Evolutionary conservation across 2,329 filamentous ascomycete genomes (phyloP).

Genomic region (Tolypocladium album): DNA sequence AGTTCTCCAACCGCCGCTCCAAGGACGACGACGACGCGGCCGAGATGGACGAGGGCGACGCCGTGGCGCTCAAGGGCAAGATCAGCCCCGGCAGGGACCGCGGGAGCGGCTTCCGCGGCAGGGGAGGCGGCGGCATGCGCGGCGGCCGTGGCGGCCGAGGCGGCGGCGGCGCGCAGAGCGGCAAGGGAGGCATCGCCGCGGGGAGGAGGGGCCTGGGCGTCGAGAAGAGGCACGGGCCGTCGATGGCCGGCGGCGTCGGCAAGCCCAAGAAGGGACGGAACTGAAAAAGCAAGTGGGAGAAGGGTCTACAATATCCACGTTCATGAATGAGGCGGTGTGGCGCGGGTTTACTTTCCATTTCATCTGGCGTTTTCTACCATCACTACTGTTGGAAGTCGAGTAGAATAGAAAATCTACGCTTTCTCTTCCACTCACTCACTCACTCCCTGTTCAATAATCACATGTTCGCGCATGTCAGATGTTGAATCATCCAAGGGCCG

Average conservation of each 20-base stretch:
- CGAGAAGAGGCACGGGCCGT: conserved; percentile 33
- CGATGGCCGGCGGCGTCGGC: conserved; percentile 22
- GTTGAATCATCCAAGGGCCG: not conserved
- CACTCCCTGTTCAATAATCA: not conserved
- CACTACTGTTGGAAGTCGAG: not conserved
- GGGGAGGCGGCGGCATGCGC: conserved; percentile 17
- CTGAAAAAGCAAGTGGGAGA: conserved; percentile 3
- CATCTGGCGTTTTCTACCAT: not conserved
- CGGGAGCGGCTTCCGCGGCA: conserved; percentile 18
- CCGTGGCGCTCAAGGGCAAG: conserved; percentile 40
- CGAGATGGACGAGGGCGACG: conserved; percentile 42
- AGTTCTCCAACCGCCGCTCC: conserved; percentile 55
- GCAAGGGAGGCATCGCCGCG: conserved; percentile 34
- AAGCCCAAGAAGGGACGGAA: conserved; percentile 26
- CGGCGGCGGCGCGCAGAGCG: conserved; percentile 27
- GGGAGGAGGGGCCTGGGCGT: conserved; percentile 39
- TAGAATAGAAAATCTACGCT: not conserved
- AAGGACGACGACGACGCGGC: conserved; percentile 38
- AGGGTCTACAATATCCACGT: not conserved
- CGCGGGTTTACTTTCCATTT: not conserved
- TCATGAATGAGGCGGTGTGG: not conserved
- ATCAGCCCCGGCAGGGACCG: conserved; percentile 22
- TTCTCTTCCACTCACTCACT: not conserved
- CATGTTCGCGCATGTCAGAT: not conserved
- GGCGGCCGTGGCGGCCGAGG: conserved; percentile 20